Percentiles rank a stretch among this genome's conserved stretches.
These are phyloP conservation scores for Jasminum sambac DNA, from an alignment of 257 asterid species.

Conservation along the genomic window DNA sequence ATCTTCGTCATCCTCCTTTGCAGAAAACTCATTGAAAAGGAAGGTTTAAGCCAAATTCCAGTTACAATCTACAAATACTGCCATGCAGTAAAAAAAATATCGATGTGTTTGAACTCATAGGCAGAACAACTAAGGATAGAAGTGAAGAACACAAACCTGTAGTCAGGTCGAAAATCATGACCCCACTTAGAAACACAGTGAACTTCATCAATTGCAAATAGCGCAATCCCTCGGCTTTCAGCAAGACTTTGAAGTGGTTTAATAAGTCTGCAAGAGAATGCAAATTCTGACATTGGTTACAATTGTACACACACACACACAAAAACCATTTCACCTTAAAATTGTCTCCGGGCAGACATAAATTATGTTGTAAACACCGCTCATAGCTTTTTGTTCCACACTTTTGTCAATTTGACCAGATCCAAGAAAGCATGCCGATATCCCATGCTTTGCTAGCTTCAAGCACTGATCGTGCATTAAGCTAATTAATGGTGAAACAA, in stretches of 20 bases:
- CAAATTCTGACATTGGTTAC: slow-evolving; percentile 14
- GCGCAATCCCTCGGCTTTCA: slow-evolving; percentile 67
- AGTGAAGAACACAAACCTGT: slow-evolving; percentile 49
- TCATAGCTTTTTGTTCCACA: slow-evolving; percentile 73
- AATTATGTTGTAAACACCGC: slow-evolving; percentile 56
- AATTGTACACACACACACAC: slow-evolving; percentile 5
- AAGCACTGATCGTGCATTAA: slow-evolving; percentile 89
- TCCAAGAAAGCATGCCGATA: slow-evolving; percentile 87
- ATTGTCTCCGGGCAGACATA: slow-evolving; percentile 87
- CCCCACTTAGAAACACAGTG: slow-evolving; percentile 94
- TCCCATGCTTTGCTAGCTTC: slow-evolving; percentile 67
- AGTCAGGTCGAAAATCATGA: slow-evolving; percentile 88
- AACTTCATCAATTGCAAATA: slow-evolving; percentile 77
- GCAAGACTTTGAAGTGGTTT: slow-evolving; percentile 65
- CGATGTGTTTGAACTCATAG: slow-evolving; percentile 6
- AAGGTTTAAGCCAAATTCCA: background rate
- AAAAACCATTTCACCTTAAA: slow-evolving; percentile 42
- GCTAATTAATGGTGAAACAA: slow-evolving; percentile 82
- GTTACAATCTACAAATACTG: slow-evolving; percentile 8
- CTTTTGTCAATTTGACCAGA: slow-evolving; percentile 77
- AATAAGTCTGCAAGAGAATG: slow-evolving; percentile 48
- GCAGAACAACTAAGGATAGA: slow-evolving; percentile 17
- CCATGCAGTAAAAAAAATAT: slow-evolving; percentile 11
- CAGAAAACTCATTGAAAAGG: slow-evolving; percentile 10
- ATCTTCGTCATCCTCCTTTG: slow-evolving; percentile 10